phyloP scores from a whole-genome alignment of 208 protist species.

The Leptomonas seymouri region DNA sequence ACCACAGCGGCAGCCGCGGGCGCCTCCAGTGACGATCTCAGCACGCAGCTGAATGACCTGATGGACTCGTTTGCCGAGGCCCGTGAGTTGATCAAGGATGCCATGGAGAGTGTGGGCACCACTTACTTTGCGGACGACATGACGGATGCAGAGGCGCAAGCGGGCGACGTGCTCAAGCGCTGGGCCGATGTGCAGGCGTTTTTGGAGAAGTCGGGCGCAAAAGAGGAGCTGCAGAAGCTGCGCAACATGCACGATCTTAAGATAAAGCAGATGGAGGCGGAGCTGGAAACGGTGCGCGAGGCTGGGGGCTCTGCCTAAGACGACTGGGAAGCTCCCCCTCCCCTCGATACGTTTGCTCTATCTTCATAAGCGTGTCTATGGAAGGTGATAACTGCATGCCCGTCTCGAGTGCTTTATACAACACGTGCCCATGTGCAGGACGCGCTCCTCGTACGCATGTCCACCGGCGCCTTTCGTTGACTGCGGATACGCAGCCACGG shows the following conservation, averaged over 20 bases:
- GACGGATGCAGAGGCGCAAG: constrained; percentile 58
- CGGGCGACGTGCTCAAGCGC: constrained; percentile 49
- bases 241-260: constrained; percentile 66
- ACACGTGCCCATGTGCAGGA: too few species aligned
- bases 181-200: constrained; percentile 48
- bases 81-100: constrained; percentile 66
- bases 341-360: not conserved
- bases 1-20: not conserved
- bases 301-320: constrained; percentile 23
- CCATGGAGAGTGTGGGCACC: constrained; percentile 65
- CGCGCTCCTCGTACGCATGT: too few species aligned
- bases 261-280: constrained; percentile 67
- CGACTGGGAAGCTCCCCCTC: not conserved
- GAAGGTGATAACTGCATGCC: too few species aligned
- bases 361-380: too few species aligned
- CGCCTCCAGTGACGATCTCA: constrained; percentile 19
- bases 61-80: constrained; percentile 71
- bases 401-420: too few species aligned
- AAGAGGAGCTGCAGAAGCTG: constrained; percentile 34
- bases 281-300: constrained; percentile 51
- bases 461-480: too few species aligned
- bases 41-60: constrained; percentile 47
- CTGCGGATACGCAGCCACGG: too few species aligned
- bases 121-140: constrained; percentile 77
- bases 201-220: constrained; percentile 35